Evolutionary conservation across 2,329 filamentous ascomycete genomes (phyloP), one percentile per base, ranked within the genome.

Genomic region (Fusarium falciforme): DNA sequence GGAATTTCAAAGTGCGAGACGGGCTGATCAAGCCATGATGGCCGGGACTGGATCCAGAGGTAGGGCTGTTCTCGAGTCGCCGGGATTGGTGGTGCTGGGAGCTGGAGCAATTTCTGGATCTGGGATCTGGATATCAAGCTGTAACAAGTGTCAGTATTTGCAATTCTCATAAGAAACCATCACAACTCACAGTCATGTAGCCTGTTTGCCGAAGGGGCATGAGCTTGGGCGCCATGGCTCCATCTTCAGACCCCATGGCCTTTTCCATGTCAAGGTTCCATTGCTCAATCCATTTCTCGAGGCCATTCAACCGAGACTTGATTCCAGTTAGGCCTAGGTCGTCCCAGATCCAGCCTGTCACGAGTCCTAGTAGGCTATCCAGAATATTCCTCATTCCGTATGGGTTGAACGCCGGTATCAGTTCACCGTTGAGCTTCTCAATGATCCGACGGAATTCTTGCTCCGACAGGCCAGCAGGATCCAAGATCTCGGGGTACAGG

Each of bases 331-430:
- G 84, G 2, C 96, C 95, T 25, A 96, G 78, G 80, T 98, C 96
- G 68, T 99, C 96, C 94, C 95, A 98, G 36, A 98, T 79, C 94
- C 95, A 99, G 25, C 96, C 94, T 0, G 96, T 98, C 36, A 95
- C 83, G 6, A 97, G 86, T 2, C 96, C 95, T 76, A 98, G 81
- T 12, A 94, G 81, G 14, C 91, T 90, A 82, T 99, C 96, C 1
- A 98, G 74, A 78, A 95, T 90, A 76, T 97, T 97, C 60, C 94
- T 88, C 77, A 89, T 84, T 64, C 88, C 91, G 81, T 92, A 95
- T 0, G 96, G 96, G 78, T 93, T 90, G 81, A 97, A 98, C 0
- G 93, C 92, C n/a, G 88, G 88, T 42, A 93, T 85, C 17, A 98
- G 85, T 72, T 94, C 91, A 14, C 89, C 84, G 79, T 99, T 99